Conservation (phyloP, 179 eudicot species). For the Corrigiola litoralis region DNA sequence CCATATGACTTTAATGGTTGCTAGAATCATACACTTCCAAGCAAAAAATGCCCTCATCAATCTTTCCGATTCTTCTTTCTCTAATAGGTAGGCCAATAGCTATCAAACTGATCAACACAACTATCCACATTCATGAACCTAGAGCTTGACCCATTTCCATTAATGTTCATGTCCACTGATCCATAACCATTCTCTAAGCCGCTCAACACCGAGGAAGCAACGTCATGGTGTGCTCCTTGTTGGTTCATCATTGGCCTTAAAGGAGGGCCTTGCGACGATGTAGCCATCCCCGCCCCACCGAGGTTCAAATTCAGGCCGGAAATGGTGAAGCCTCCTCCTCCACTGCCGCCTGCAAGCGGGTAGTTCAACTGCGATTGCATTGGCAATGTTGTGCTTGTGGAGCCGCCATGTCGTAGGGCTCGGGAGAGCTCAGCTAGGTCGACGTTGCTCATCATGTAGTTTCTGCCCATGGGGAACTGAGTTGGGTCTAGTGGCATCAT, state of each 20-base stretch:
- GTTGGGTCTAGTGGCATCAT: conserved; percentile 34
- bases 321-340: conserved; percentile 42
- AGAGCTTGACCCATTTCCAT: conserved; percentile 28
- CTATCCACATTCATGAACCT: conserved; percentile 54
- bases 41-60: background rate
- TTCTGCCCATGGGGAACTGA: conserved; percentile 32
- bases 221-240: conserved; percentile 29
- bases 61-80: background rate
- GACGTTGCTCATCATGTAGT: conserved; percentile 41
- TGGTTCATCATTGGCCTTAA: conserved; percentile 37
- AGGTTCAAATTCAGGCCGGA: conserved; percentile 64
- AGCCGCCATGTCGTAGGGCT: conserved; percentile 26
- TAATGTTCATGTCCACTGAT: conserved; percentile 29
- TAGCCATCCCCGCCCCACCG: too few species aligned
- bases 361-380: conserved; percentile 37
- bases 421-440: conserved; percentile 49
- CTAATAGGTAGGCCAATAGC: conserved; percentile 49
- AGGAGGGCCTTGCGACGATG: conserved; percentile 22
- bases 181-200: conserved; percentile 36
- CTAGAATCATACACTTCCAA: background rate
- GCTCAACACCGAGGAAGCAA: conserved; percentile 29
- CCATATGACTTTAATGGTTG: conserved; percentile 27
- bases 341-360: conserved; percentile 20
- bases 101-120: conserved; percentile 56
- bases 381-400: conserved; percentile 26